These are phyloP conservation scores for Colletotrichum acutatum DNA, from an alignment of 2,329 filamentous ascomycete genomes.

Conservation along the genomic window DNA sequence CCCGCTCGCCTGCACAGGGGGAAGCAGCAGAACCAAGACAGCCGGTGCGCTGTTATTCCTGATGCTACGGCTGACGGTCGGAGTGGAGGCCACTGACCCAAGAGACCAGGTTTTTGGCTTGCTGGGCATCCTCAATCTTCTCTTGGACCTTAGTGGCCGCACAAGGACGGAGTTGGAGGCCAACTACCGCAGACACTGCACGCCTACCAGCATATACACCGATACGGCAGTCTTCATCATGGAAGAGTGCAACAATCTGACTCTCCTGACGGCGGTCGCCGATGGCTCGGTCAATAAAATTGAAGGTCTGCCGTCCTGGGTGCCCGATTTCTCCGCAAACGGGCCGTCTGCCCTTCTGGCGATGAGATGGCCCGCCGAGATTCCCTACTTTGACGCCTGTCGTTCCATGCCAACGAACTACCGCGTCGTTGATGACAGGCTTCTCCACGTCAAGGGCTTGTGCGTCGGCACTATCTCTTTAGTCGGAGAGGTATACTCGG, in stretches of 20 bases:
- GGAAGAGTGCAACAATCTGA: slow-evolving; percentile 31
- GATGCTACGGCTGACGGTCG: slow-evolving; percentile 29
- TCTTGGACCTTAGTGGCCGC: slow-evolving; percentile 16
- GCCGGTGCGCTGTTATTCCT: slow-evolving; percentile 32
- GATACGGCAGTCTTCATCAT: slow-evolving; percentile 21
- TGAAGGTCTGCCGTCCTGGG: slow-evolving; percentile 33
- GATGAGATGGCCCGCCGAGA: slow-evolving; percentile 10
- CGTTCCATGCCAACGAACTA: neutral
- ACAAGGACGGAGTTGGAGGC: slow-evolving; percentile 6
- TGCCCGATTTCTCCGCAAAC: slow-evolving; percentile 39
- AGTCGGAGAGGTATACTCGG: slow-evolving; percentile 20
- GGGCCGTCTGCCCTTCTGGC: slow-evolving; percentile 9
- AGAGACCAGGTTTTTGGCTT: slow-evolving; percentile 36
- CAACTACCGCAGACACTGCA: slow-evolving; percentile 13
- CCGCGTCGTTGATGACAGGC: neutral
- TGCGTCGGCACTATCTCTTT: slow-evolving; percentile 12
- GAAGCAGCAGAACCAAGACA: neutral
- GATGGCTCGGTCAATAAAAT: slow-evolving; percentile 31
- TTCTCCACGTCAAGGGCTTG: slow-evolving; percentile 14
- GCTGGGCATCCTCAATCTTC: slow-evolving; percentile 33
- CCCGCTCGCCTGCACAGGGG: no score
- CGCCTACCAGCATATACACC: slow-evolving; percentile 12
- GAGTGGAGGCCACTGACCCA: slow-evolving; percentile 35
- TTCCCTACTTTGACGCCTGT: slow-evolving; percentile 19
- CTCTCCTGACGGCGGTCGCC: slow-evolving; percentile 38